Evolutionary conservation across 23 red algal species (phyloP).

Genomic region (Gracilaria domingensis): DNA sequence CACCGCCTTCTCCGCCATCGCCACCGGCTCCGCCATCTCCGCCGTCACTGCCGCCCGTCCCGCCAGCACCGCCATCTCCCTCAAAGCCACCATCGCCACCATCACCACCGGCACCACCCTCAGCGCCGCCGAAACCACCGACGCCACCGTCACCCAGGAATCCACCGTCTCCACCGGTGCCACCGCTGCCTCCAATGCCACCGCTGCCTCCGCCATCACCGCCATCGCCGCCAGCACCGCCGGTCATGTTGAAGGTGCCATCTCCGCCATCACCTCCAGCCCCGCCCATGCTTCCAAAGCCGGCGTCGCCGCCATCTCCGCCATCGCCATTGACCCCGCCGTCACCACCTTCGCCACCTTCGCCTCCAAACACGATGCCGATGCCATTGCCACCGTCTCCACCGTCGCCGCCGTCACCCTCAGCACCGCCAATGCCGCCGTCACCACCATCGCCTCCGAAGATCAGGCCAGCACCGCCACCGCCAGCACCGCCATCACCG

Average conservation of each 20-base stretch:
- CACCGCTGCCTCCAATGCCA: constrained; percentile 9
- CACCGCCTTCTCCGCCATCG: not conserved
- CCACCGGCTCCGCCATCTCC: constrained; percentile 8
- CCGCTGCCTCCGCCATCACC: constrained; percentile 15
- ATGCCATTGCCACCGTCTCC: constrained; percentile 13
- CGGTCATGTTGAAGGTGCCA: not conserved
- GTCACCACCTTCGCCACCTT: constrained; percentile 7
- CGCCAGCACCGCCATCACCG: not conserved
- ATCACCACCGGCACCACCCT: not conserved
- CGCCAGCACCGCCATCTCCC: constrained; percentile 2
- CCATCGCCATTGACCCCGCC: constrained; percentile 16
- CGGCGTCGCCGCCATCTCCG: constrained; percentile 27
- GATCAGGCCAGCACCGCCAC: not conserved
- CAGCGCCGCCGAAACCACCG: not conserved
- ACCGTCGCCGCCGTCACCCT: constrained; percentile 26
- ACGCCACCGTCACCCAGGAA: constrained; percentile 13
- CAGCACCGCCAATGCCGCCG: constrained; percentile 24
- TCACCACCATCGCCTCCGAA: constrained; percentile 4
- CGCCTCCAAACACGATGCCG: constrained; percentile 1
- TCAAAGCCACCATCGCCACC: constrained; percentile 24
- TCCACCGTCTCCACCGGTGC: not conserved
- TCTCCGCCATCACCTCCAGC: constrained; percentile 4
- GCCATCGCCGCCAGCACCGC: not conserved
- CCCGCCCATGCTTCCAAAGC: constrained; percentile 8
- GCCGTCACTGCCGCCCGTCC: not conserved